Percentiles rank a stretch among this genome's conserved stretches.
phyloP scores from a whole-genome alignment of 768 basidiomycete species.

The Lactifluus volemus region DNA sequence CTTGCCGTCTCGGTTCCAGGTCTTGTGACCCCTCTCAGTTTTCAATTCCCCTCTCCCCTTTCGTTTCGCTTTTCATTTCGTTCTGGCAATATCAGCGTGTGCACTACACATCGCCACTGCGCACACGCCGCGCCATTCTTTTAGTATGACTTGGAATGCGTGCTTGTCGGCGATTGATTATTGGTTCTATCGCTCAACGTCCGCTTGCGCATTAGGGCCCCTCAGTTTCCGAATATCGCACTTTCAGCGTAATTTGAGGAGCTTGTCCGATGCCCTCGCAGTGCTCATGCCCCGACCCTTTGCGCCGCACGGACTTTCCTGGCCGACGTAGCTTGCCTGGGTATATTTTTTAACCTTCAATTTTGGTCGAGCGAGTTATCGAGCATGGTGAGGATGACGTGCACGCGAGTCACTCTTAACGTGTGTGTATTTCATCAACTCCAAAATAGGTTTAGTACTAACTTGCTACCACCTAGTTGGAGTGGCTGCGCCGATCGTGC shows the following conservation, averaged over 20 bases:
- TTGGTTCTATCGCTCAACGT: too few relatives aligned
- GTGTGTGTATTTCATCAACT: not conserved
- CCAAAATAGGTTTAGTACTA: not conserved
- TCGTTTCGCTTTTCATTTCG: not conserved
- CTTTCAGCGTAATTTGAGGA: not conserved
- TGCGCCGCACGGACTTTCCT: conserved; percentile 6
- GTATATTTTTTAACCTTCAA: not conserved
- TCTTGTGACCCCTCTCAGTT: not conserved
- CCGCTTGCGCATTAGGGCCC: not conserved
- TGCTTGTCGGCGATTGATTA: not conserved
- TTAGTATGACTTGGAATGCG: not conserved
- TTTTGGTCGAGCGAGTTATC: not conserved
- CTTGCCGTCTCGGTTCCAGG: not conserved
- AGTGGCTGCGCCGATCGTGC: not conserved
- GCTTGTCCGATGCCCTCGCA: not conserved
- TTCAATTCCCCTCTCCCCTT: not conserved
- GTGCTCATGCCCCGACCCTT: not conserved
- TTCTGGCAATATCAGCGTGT: not conserved
- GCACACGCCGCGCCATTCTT: not conserved
- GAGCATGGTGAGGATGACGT: too few relatives aligned
- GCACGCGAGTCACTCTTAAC: too few relatives aligned
- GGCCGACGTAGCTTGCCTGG: not conserved
- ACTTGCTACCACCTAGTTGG: not conserved
- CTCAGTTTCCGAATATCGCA: not conserved
- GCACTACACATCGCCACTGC: not conserved